A percentile compares a stretch with the other conserved stretches of the same genome.
These are phyloP conservation scores for Xylariaceae sp. DNA, from an alignment of 2,329 filamentous ascomycete species.

Conservation along the genomic window DNA sequence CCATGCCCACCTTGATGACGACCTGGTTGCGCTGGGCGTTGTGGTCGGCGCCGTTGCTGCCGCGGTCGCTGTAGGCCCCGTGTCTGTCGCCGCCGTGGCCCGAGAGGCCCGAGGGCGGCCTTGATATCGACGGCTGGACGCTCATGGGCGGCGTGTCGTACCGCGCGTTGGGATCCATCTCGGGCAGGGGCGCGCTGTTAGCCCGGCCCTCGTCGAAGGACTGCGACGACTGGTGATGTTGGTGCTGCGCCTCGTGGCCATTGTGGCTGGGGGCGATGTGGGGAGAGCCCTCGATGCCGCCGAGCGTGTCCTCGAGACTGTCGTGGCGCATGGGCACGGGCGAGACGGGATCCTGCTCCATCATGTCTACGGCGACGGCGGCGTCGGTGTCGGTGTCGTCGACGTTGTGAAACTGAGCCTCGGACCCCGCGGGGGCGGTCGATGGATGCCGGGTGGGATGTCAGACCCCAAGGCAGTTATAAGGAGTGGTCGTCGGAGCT, in stretches of 20 bases:
- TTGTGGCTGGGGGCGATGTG: slow-evolving; percentile 24
- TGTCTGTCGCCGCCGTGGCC: slow-evolving; percentile 31
- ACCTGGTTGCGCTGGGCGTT: slow-evolving; percentile 60
- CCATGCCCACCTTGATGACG: slow-evolving; percentile 99
- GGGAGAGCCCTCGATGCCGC: slow-evolving; percentile 40
- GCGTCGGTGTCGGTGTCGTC: no score
- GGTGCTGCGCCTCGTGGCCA: slow-evolving; percentile 28
- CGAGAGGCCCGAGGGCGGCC: slow-evolving; percentile 49
- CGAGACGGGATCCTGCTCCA: slow-evolving; percentile 36
- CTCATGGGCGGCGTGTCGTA: slow-evolving; percentile 41
- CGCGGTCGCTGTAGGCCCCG: slow-evolving; percentile 35
- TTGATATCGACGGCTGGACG: slow-evolving; percentile 36
- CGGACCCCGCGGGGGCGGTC: slow-evolving; percentile 39
- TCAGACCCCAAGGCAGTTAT: no score
- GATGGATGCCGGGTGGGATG: slow-evolving; percentile 32
- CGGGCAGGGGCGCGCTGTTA: slow-evolving; percentile 20
- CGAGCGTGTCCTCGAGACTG: slow-evolving; percentile 41
- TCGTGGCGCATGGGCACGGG: slow-evolving; percentile 20
- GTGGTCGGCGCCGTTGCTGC: slow-evolving; percentile 30
- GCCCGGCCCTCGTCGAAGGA: slow-evolving; percentile 42
- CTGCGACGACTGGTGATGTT: slow-evolving; percentile 40
- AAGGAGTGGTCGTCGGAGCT: slow-evolving; percentile 1
- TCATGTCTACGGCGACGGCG: no score
- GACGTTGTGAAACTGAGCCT: slow-evolving; percentile 45
- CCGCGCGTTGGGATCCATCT: slow-evolving; percentile 33